These are phyloP conservation scores for Corchorus olitorius DNA, from an alignment of 345 rosid species.

Conservation along the genomic window DNA sequence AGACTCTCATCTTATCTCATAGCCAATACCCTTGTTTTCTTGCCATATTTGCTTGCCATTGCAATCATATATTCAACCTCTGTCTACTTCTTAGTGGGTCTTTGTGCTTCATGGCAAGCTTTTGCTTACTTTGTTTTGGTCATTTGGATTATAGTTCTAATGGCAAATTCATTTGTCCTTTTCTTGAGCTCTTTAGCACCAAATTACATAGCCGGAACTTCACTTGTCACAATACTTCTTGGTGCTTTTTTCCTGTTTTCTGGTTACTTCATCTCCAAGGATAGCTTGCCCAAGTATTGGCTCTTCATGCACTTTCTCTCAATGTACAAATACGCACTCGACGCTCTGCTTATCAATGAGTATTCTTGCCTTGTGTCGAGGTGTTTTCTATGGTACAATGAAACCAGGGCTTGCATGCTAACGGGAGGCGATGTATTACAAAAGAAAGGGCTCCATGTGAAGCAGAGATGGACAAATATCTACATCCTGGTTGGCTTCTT, in stretches of 20 bases:
- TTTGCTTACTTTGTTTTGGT: constrained; percentile 75
- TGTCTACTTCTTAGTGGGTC: constrained; percentile 82
- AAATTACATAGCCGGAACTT: constrained; percentile 87
- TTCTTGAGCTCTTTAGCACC: constrained; percentile 91
- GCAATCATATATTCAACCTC: constrained; percentile 68
- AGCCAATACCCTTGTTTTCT: constrained; percentile 86
- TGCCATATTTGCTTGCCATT: constrained; percentile 72
- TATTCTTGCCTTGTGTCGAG: constrained; percentile 67
- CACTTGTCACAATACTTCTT: constrained; percentile 67
- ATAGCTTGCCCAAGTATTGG: constrained; percentile 87
- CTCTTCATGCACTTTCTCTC: constrained; percentile 91
- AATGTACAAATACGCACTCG: constrained; percentile 92
- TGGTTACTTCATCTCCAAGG: constrained; percentile 83
- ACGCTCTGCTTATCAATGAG: constrained; percentile 84
- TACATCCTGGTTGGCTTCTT: constrained; percentile 82
- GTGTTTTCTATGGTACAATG: constrained; percentile 71
- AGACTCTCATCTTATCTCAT: constrained; percentile 78
- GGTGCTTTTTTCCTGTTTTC: constrained; percentile 89
- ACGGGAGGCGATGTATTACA: constrained; percentile 73
- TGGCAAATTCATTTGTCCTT: constrained; percentile 92
- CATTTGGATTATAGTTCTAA: constrained; percentile 74
- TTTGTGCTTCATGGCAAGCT: constrained; percentile 76
- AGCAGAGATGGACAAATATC: constrained; percentile 71
- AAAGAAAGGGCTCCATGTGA: constrained; percentile 64
- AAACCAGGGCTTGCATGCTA: constrained; percentile 53